phyloP scores from a whole-genome alignment of 768 basidiomycete species.

The Inosperma sp. region DNA sequence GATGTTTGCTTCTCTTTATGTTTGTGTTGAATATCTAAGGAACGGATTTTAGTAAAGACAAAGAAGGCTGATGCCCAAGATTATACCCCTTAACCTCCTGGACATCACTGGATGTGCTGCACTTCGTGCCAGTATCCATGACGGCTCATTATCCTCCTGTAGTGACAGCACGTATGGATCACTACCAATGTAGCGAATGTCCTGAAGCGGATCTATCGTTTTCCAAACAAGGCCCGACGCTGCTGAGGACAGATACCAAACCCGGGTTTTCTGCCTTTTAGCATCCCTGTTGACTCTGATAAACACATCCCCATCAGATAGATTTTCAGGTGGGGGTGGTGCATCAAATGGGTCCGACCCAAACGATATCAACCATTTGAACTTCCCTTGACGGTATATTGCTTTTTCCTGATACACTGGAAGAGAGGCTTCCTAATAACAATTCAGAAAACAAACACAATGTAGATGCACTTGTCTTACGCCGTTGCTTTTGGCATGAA shows the following conservation, averaged over 20 bases:
- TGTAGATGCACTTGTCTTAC: background rate
- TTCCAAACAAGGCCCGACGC: background rate
- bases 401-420: background rate
- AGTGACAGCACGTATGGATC: background rate
- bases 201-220: background rate
- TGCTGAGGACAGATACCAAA: background rate
- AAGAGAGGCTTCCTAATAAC: background rate
- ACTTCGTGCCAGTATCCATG: background rate
- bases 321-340: background rate
- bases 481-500: background rate
- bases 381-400: constrained; percentile 1
- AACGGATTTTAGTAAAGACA: too few relatives aligned
- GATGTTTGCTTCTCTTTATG: too few relatives aligned
- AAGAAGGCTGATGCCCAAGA: too few relatives aligned
- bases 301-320: background rate
- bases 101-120: background rate
- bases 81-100: background rate
- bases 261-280: background rate
- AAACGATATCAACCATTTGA: background rate
- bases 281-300: background rate
- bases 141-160: background rate
- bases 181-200: background rate
- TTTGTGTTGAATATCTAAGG: too few relatives aligned
- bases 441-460: background rate
- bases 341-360: background rate